Base-by-base conservation (phyloP, 2,329 filamentous ascomycete genomes). In the Bertia moriformis region DNA sequence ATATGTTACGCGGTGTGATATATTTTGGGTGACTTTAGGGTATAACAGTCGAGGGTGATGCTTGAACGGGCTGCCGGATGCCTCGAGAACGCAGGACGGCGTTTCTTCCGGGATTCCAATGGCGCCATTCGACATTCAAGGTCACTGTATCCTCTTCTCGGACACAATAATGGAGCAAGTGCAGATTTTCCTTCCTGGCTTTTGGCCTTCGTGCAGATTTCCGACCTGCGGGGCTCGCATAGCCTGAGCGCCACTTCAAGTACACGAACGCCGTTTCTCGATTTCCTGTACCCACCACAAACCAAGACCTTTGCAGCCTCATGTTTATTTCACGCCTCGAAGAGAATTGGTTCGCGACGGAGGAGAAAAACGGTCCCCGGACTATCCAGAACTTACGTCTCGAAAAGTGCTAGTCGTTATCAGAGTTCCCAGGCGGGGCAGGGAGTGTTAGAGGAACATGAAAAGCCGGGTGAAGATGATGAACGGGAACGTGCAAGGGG, bases 1-100 rank as follows among this genome's bases (percentile, higher is more conserved):
- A 29, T 29, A 29, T 29, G 24, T 29, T 29, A 29, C 24, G 24
- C 24, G 10, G 10, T 29, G 24, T n/a, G n/a, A n/a, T 29, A 10
- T 10, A 29, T 10, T 10, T 10, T 29, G 10, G 24, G 24, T 29
- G 24, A 29, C n/a, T 10, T 29, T n/a, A 29, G 24, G 24, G 10
- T 29, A 10, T 29, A n/a, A n/a, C 24, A 29, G 10, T 29, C 47
- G 45, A 35, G 54, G 58, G 63, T 58, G 53, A 68, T 68, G 65
- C 62, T 68, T 51, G 64, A 67, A 62, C 62, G 64, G 51, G 59
- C 63, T 48, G 56, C 60, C 43, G 57, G 61, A 57, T 64, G 59
- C 51, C 55, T 67, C 52, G 63, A 67, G 53, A 62, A 55, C 56
- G 63, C 62, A 50, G 61, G 62, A 49, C 57, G 62, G 53, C 57